A percentile compares a stretch with the other conserved stretches of the same genome.
Conservation (phyloP, 2,329 filamentous ascomycete genomes). For the Xylaria sp. region DNA sequence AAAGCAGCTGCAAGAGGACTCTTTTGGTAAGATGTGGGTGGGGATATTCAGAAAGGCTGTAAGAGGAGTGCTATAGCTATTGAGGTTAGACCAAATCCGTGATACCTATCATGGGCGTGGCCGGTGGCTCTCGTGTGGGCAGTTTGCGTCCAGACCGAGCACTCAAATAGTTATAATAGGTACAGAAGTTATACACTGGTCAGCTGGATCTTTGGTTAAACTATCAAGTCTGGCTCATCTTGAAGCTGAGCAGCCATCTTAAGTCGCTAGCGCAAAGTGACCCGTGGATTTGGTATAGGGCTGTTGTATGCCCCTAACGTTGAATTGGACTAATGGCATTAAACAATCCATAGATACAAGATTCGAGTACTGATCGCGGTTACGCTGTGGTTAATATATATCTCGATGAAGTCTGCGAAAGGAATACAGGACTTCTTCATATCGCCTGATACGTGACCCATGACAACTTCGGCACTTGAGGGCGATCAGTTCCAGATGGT, state of each 20-base stretch:
- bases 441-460: slow-evolving; percentile 2
- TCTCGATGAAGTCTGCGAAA: background rate
- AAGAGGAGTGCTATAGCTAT: slow-evolving; percentile 3
- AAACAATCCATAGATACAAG: background rate
- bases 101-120: slow-evolving; percentile 12
- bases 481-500: slow-evolving; percentile 27
- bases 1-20: slow-evolving; percentile 29
- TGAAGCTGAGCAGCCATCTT: slow-evolving; percentile 31
- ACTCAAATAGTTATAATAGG: slow-evolving; percentile 1
- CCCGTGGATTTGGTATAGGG: slow-evolving; percentile 28
- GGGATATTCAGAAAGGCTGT: slow-evolving; percentile 21
- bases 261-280: slow-evolving; percentile 16
- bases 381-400: background rate
- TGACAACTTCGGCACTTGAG: slow-evolving; percentile 32
- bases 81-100: slow-evolving; percentile 6
- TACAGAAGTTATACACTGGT: slow-evolving; percentile 2
- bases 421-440: slow-evolving; percentile 4
- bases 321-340: background rate
- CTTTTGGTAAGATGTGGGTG: slow-evolving; percentile 32
- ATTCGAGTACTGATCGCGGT: background rate
- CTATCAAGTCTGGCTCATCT: slow-evolving; percentile 1
- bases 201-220: slow-evolving; percentile 1
- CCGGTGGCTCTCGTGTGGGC: background rate
- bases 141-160: background rate
- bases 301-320: slow-evolving; percentile 5